Conservation (phyloP, 2,329 filamentous ascomycete species). For the Meredithiella fracta region DNA sequence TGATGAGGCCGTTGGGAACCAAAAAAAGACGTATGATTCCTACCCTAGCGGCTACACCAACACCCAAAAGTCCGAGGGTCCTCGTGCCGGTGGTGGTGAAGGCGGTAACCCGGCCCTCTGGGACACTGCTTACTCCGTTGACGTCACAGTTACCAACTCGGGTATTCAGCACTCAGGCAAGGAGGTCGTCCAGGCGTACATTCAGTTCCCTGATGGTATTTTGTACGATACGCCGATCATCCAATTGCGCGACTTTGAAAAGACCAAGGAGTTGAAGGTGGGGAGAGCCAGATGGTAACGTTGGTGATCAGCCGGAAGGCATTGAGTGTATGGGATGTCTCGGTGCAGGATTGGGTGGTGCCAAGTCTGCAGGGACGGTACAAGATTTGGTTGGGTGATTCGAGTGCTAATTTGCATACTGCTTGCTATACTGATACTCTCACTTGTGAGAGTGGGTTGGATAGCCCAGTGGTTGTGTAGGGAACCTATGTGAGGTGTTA, state of each 20-base stretch:
- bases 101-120: conserved; percentile 54
- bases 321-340: conserved; percentile 55
- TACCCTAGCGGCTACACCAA: conserved; percentile 53
- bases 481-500: not conserved
- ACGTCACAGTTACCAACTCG: conserved; percentile 35
- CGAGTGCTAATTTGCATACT: conserved; percentile 22
- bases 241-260: conserved; percentile 59
- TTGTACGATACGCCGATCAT: conserved; percentile 46
- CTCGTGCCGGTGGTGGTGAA: conserved; percentile 50
- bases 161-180: conserved; percentile 29
- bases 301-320: conserved; percentile 50
- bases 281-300: conserved; percentile 35
- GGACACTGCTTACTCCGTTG: conserved; percentile 29
- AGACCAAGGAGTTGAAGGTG: conserved; percentile 37
- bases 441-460: conserved; percentile 18
- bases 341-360: conserved; percentile 50
- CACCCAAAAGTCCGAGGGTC: conserved; percentile 22
- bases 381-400: conserved; percentile 25
- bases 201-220: conserved; percentile 26
- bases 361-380: conserved; percentile 24
- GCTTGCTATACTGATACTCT: conserved; percentile 21
- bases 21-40: conserved; percentile 29
- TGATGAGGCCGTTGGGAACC: conserved; percentile 24
- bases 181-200: conserved; percentile 30
- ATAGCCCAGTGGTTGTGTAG: conserved; percentile 7